phyloP scores from a whole-genome alignment of 2,329 filamentous ascomycete species.

The Xylariales sp. region DNA sequence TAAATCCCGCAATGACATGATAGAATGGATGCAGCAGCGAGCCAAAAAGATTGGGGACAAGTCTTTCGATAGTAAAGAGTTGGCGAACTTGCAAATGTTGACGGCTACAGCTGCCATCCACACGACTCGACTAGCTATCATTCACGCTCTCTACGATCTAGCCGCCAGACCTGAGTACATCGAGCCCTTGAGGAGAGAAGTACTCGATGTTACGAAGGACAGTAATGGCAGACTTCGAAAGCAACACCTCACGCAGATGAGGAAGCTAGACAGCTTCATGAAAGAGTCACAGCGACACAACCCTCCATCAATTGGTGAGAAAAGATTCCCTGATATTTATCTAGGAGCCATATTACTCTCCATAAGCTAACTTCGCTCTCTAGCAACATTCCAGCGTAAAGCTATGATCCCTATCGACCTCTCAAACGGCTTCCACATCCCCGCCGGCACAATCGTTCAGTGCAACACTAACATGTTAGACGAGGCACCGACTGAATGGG shows the following conservation, averaged over 20 bases:
- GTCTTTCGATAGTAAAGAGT: constrained; percentile 45
- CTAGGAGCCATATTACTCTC: no score
- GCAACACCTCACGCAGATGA: constrained; percentile 48
- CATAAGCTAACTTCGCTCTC: constrained; percentile 15
- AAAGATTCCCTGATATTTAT: background rate
- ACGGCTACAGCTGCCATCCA: constrained; percentile 53
- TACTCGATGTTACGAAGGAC: constrained; percentile 45
- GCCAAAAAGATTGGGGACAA: constrained; percentile 43
- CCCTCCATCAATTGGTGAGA: constrained; percentile 48
- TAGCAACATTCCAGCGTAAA: constrained; percentile 47
- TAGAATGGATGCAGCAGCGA: constrained; percentile 48
- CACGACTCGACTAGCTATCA: constrained; percentile 50
- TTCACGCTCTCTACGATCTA: constrained; percentile 57
- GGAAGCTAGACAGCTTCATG: constrained; percentile 54
- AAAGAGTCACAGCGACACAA: constrained; percentile 53
- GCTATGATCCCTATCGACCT: constrained; percentile 48
- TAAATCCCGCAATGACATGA: constrained; percentile 44
- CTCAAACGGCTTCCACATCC: constrained; percentile 51
- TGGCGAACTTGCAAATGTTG: constrained; percentile 48
- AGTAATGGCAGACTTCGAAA: constrained; percentile 44
- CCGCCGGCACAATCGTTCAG: constrained; percentile 46
- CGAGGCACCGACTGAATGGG: constrained; percentile 44
- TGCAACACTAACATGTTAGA: constrained; percentile 47
- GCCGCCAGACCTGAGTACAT: constrained; percentile 56
- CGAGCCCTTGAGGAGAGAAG: constrained; percentile 57